These are phyloP conservation scores for Fraxinus quadrangulata DNA, from an alignment of 257 asterid genomes.

Conservation along the genomic window DNA sequence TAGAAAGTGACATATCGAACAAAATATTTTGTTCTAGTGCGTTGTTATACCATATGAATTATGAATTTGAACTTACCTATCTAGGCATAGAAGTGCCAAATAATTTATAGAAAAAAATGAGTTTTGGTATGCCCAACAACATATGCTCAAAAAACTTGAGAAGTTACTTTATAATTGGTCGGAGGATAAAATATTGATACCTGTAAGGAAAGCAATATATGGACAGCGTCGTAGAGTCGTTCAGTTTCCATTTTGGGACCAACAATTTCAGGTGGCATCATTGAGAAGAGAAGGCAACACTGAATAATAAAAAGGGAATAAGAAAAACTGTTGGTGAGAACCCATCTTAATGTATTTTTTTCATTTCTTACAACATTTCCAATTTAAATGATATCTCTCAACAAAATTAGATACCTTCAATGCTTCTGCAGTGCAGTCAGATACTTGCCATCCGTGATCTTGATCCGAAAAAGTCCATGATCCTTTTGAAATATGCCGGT, in stretches of 20 bases:
- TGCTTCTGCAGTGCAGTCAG: constrained; percentile 97
- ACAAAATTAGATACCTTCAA: constrained; percentile 51
- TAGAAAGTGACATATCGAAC: neutral
- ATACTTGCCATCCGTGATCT: constrained; percentile 98
- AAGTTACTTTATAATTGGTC: neutral
- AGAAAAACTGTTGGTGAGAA: neutral
- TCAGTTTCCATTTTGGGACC: constrained; percentile 71
- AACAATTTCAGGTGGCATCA: constrained; percentile 76
- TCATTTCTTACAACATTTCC: neutral
- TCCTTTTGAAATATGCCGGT: constrained; percentile 89
- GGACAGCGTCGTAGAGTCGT: constrained; percentile 72
- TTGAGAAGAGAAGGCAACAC: constrained; percentile 83
- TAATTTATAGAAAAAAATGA: neutral
- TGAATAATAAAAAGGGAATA: constrained; percentile 18
- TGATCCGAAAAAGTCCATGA: constrained; percentile 95
- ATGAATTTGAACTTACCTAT: neutral
- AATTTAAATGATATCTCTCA: neutral
- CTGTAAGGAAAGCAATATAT: constrained; percentile 71
- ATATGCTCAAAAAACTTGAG: neutral
- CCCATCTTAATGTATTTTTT: neutral
- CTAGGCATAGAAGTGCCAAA: neutral
- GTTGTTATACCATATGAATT: neutral
- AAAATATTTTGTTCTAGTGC: neutral
- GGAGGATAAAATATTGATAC: constrained; percentile 32
- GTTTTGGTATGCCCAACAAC: neutral